These are phyloP conservation scores for Apiotrichum mycotoxinovorans DNA, from an alignment of 1,284 basidiomycete species.

Conservation along the genomic window DNA sequence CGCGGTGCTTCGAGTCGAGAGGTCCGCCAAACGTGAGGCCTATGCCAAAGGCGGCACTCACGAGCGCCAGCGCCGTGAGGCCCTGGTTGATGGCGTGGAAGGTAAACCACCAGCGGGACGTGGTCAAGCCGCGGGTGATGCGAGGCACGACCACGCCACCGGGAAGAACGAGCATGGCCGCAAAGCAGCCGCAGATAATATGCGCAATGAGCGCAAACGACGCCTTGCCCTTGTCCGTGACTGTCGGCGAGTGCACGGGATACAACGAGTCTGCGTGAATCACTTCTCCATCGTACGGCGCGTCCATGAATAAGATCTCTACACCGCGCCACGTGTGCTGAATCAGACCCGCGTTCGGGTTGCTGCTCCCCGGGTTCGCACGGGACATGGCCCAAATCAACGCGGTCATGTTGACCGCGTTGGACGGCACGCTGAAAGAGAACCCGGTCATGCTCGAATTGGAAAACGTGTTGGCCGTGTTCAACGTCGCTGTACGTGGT, in stretches of 20 bases:
- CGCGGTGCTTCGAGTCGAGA: slow-evolving; percentile 55
- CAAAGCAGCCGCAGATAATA: slow-evolving; percentile 56
- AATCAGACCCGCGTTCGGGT: slow-evolving; percentile 49
- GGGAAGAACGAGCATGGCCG: slow-evolving; percentile 61
- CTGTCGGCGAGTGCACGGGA: slow-evolving; percentile 2
- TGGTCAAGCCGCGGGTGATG: slow-evolving; percentile 57
- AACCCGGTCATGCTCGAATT: slow-evolving; percentile 36
- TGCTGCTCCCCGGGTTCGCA: slow-evolving; percentile 50
- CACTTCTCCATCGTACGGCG: neutral
- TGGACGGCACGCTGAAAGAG: slow-evolving; percentile 56
- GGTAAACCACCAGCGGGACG: slow-evolving; percentile 56
- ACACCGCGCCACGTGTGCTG: slow-evolving; percentile 47
- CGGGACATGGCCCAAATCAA: slow-evolving; percentile 57
- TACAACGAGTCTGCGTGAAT: neutral
- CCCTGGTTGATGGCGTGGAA: slow-evolving; percentile 56
- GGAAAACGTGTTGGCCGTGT: slow-evolving; percentile 44
- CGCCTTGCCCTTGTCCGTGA: neutral
- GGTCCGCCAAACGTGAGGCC: slow-evolving; percentile 21
- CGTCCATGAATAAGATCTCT: neutral
- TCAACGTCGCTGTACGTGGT: slow-evolving; percentile 54
- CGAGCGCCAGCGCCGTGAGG: slow-evolving; percentile 57
- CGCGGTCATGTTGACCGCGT: slow-evolving; percentile 42
- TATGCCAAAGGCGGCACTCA: slow-evolving; percentile 53
- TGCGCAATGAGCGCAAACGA: slow-evolving; percentile 55
- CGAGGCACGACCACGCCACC: slow-evolving; percentile 60